Conservation (phyloP, 2,329 filamentous ascomycete species). For the Teratosphaeriaceae sp. region DNA sequence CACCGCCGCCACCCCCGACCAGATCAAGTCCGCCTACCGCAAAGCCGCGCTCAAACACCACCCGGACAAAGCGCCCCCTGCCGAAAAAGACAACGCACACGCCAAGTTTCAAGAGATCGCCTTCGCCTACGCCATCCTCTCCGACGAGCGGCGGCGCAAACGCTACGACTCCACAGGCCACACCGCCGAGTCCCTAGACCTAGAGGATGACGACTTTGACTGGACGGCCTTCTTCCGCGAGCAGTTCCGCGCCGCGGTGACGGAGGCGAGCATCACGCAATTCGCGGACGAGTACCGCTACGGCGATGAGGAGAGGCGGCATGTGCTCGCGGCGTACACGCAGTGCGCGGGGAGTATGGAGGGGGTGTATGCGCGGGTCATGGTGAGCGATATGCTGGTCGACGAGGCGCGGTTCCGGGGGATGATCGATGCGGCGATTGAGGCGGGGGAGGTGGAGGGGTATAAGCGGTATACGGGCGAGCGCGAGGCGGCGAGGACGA, state of each 20-base stretch:
- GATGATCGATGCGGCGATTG: constrained; percentile 78
- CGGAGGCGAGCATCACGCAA: constrained; percentile 63
- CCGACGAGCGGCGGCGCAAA: constrained; percentile 69
- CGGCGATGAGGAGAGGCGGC: constrained; percentile 75
- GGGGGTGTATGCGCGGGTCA: constrained; percentile 70
- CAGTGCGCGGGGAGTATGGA: constrained; percentile 68
- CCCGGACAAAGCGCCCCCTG: constrained; percentile 72
- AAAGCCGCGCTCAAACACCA: constrained; percentile 85
- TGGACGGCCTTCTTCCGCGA: constrained; percentile 86
- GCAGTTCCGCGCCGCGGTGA: constrained; percentile 74
- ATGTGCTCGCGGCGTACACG: constrained; percentile 71
- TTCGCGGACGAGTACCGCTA: constrained; percentile 76
- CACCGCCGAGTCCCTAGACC: constrained; percentile 69
- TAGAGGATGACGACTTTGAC: constrained; percentile 65
- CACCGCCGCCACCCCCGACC: constrained; percentile 57
- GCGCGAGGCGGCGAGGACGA: constrained; percentile 38
- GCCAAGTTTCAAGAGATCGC: constrained; percentile 82
- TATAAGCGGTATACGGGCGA: constrained; percentile 69
- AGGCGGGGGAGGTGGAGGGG: constrained; percentile 56
- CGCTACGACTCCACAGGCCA: constrained; percentile 89
- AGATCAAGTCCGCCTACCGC: constrained; percentile 77
- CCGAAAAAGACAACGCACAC: constrained; percentile 66
- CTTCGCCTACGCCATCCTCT: constrained; percentile 90
- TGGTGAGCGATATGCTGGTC: constrained; percentile 75
- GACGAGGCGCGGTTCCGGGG: constrained; percentile 79